These are phyloP conservation scores for Debaryomyces psychrophilus DNA, from an alignment of 1,139 yeast genomes.

Conservation along the genomic window DNA sequence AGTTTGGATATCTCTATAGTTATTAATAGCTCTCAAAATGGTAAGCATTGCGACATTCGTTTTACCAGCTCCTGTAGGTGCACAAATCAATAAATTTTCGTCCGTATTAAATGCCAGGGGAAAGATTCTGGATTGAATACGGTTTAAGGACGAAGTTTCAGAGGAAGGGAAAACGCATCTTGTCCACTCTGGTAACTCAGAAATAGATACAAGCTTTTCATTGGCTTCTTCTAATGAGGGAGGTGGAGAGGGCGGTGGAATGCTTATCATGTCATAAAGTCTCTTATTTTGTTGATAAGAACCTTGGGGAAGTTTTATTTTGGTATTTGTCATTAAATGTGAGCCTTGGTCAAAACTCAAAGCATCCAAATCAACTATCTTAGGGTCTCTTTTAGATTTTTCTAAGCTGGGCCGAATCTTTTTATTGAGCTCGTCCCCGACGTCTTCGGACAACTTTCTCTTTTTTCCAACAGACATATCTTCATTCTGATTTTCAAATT, in stretches of 20 bases:
- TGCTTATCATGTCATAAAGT: conserved; percentile 81
- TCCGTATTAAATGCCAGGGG: conserved; percentile 76
- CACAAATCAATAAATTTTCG: conserved; percentile 80
- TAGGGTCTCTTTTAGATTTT: conserved; percentile 44
- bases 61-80: conserved; percentile 99
- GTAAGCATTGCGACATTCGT: conserved; percentile 93
- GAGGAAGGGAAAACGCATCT: conserved; percentile 70
- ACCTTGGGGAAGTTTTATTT: conserved; percentile 77
- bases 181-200: conserved; percentile 81
- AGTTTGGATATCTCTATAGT: conserved; percentile 49
- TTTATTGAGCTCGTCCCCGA: conserved; percentile 13
- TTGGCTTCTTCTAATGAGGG: conserved; percentile 49
- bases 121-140: conserved; percentile 81
- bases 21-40: conserved; percentile 61
- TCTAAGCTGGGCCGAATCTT: neutral
- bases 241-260: conserved; percentile 63
- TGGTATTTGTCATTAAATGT: conserved; percentile 65
- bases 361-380: conserved; percentile 63
- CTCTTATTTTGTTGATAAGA: conserved; percentile 76
- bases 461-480: conserved; percentile 17
- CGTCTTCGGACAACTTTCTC: conserved; percentile 19
- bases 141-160: conserved; percentile 70
- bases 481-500: conserved; percentile 22
- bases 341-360: conserved; percentile 73
- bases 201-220: conserved; percentile 58